phyloP scores from a whole-genome alignment of 208 protist genomes.

The Trypanosoma brucei region DNA sequence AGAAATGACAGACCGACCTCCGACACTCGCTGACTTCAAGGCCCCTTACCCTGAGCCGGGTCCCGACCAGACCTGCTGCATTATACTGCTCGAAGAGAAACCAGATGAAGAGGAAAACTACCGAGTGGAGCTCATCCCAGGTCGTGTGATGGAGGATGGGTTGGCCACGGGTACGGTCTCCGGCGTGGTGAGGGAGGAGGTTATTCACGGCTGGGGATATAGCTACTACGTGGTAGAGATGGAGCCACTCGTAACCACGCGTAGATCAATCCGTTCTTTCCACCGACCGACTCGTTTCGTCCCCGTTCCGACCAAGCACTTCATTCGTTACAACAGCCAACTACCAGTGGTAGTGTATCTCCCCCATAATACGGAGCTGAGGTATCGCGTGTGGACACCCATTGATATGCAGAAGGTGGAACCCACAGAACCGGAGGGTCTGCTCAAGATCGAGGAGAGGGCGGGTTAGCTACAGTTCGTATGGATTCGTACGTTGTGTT shows the following conservation, averaged over 20 bases:
- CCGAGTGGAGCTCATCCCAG: conserved; percentile 65
- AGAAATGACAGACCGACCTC: neutral
- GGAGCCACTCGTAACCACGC: neutral
- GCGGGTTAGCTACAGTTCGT: too few relatives aligned
- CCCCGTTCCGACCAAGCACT: neutral
- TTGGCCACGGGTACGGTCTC: conserved; percentile 4
- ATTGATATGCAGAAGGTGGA: neutral
- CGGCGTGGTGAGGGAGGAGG: conserved; percentile 46
- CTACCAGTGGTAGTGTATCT: conserved; percentile 35
- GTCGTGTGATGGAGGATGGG: conserved; percentile 25
- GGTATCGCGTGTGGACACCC: conserved; percentile 24
- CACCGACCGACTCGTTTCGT: conserved; percentile 7
- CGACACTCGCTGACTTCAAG: conserved; percentile 50
- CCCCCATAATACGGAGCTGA: conserved; percentile 19
- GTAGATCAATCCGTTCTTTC: neutral
- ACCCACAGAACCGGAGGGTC: neutral
- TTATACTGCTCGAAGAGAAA: conserved; percentile 64
- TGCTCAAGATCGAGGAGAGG: neutral
- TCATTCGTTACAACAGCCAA: conserved; percentile 28
- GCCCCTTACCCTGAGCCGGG: conserved; percentile 57
- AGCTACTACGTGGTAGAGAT: conserved; percentile 19
- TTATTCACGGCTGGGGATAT: conserved; percentile 49
- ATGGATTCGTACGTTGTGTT: too few relatives aligned
- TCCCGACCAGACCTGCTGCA: conserved; percentile 53
- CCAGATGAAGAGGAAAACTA: conserved; percentile 39